Evolutionary conservation across 2,329 filamentous ascomycete genomes (phyloP), one percentile per base, ranked within the genome.

Genomic region (Beauveria asiatica): DNA sequence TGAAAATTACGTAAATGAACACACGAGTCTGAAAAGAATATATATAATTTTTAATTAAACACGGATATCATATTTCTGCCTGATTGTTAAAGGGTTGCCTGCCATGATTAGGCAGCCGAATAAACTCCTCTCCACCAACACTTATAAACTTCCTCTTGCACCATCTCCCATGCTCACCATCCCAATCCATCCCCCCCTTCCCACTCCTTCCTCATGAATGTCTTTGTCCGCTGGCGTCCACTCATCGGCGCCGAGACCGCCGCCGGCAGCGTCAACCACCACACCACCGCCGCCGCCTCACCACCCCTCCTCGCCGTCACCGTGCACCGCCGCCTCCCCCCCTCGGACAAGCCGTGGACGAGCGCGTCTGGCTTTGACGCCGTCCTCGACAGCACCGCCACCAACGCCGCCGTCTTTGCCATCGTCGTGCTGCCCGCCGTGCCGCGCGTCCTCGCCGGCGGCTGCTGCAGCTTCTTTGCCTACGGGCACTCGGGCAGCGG

Each of bases 401-500:
- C 65, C 57, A 70, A 70, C 54, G 60, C 56, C 7, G 42, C 19
- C 17, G 65, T 68, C 4, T 71, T 67, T 61, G 56, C 65, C 13
- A 57, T 59, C 48, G 64, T 73, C 3, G 71, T 77, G 3, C 65
- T 67, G 16, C 72, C 74, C 4, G 67, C 66, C 0, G 56, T 77
- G 0, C 68, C 72, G 1, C 55, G 64, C 11, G 68, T 77, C 10
- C 57, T 76, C 30, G 54, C 65, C 11, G 74, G 74, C 4, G 66
- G 65, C 16, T 72, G 64, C 13, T 76, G 74, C 67, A 77, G 72
- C 55, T 73, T 96, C 64, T 94, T 96, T 74, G 94, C 90, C 68
- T 96, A 96, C 70, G 92, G 92, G 33, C 92, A 96, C 70, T 96
- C 92, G 0, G 92, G 92, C 7, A 91, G 90, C 52, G 92, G 92